Conservation (phyloP, 139 green algal genomes). For the Chlamydomonas sp. region DNA sequence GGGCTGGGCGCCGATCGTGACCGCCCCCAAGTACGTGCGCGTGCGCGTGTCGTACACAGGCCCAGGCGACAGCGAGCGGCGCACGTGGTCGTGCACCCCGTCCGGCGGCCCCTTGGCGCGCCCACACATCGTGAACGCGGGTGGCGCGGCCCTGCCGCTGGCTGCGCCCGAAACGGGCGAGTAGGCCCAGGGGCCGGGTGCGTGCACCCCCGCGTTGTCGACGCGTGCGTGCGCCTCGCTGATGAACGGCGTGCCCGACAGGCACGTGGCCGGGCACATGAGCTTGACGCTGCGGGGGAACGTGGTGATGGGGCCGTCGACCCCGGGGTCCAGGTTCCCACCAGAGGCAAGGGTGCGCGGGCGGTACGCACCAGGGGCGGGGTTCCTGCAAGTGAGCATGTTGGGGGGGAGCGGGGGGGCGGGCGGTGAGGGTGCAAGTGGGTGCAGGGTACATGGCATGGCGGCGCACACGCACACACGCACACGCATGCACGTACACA, state of each 20-base stretch:
- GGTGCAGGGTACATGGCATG: slow-evolving; percentile 14
- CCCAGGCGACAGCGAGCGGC: too few species aligned
- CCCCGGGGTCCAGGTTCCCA: neutral
- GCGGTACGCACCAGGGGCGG: slow-evolving; percentile 28
- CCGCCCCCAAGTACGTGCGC: too few species aligned
- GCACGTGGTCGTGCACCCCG: too few species aligned
- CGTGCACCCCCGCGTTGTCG: slow-evolving; percentile 4
- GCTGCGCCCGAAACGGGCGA: neutral
- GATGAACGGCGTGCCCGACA: slow-evolving; percentile 19
- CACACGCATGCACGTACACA: too few species aligned
- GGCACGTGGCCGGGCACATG: neutral
- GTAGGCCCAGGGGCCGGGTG: slow-evolving; percentile 7
- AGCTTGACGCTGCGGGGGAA: slow-evolving; percentile 15
- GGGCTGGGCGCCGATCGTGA: too few species aligned
- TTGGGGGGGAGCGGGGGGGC: too few species aligned
- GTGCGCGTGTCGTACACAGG: too few species aligned
- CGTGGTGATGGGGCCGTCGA: slow-evolving; percentile 6
- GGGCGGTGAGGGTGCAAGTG: slow-evolving; percentile 3
- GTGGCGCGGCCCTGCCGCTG: too few species aligned
- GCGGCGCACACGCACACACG: too few species aligned
- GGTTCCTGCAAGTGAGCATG: too few species aligned
- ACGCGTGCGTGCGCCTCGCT: slow-evolving; percentile 9
- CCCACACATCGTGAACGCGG: too few species aligned
- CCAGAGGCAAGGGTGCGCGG: neutral
- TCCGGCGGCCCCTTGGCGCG: too few species aligned